phyloP scores from a whole-genome alignment of 2,329 filamentous ascomycete genomes.

The Bisporella sp. region DNA sequence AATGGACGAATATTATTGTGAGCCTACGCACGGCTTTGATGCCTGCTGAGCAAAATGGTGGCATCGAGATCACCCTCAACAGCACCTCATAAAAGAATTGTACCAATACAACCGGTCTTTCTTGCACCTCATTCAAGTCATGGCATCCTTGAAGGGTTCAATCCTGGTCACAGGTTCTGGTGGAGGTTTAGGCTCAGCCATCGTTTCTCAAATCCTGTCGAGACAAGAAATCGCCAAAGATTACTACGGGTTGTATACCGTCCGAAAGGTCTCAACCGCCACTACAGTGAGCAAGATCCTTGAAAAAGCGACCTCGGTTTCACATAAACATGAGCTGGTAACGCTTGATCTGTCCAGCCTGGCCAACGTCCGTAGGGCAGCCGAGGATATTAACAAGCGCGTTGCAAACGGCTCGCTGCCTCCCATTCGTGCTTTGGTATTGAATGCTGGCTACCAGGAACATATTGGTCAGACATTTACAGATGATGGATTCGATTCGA shows the following conservation, averaged over 20 bases:
- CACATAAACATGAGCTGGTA: constrained; percentile 1
- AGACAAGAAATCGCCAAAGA: constrained; percentile 3
- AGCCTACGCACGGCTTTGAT: no score
- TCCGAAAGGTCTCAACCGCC: constrained; percentile 11
- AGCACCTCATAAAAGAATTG: no score
- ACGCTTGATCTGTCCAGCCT: constrained; percentile 6
- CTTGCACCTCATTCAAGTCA: no score
- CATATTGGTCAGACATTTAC: constrained; percentile 22
- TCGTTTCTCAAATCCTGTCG: constrained; percentile 11
- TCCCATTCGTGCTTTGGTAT: constrained; percentile 15
- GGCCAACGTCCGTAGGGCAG: constrained; percentile 6
- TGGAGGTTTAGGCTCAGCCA: constrained; percentile 19
- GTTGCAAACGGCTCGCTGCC: constrained; percentile 13
- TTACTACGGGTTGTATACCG: constrained; percentile 16
- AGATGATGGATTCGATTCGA: constrained; percentile 28
- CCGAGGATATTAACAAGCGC: constrained; percentile 13
- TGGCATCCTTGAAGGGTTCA: constrained; percentile 8
- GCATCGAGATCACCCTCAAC: no score
- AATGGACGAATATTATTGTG: no score
- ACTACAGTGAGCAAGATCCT: background rate
- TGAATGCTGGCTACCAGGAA: constrained; percentile 17
- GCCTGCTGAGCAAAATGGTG: no score
- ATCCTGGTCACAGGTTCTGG: constrained; percentile 21
- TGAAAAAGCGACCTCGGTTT: background rate
- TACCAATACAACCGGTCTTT: no score